Evolutionary conservation across 345 rosid genomes (phyloP).

Genomic region (Populus davidiana): DNA sequence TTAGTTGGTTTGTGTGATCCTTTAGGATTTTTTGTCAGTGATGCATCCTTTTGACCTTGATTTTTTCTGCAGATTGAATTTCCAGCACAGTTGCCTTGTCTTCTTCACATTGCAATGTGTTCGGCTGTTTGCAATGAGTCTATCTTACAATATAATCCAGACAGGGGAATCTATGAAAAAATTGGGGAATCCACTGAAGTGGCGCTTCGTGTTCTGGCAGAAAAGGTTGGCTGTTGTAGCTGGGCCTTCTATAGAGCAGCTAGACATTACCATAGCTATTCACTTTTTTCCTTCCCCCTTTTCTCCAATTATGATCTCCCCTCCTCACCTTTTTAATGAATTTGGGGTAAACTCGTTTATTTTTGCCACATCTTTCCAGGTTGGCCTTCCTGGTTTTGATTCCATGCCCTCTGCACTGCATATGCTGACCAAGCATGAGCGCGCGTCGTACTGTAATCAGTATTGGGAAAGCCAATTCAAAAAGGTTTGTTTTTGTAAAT

Average conservation of each 20-base stretch:
- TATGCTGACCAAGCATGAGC: constrained; percentile 92
- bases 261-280: not conserved
- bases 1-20: not conserved
- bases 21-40: not conserved
- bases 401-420: constrained; percentile 91
- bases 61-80: constrained; percentile 66
- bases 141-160: constrained; percentile 90
- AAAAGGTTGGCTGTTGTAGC: constrained; percentile 61
- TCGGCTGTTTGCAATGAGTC: constrained; percentile 98
- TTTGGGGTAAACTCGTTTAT: constrained; percentile 1
- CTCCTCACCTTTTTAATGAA: not conserved
- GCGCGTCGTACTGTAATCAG: constrained; percentile 97
- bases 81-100: constrained; percentile 93
- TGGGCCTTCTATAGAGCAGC: not conserved
- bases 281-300: not conserved
- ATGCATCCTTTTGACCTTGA: constrained; percentile 18
- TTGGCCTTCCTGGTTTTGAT: constrained; percentile 99
- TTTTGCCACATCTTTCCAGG: constrained; percentile 48
- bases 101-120: constrained; percentile 91
- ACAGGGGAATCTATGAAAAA: constrained; percentile 81
- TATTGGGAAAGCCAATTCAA: constrained; percentile 90
- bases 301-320: not conserved
- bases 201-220: constrained; percentile 89
- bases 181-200: constrained; percentile 99
- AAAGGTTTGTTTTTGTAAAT: constrained; percentile 58